Evolutionary conservation across 1,284 basidiomycete species (phyloP).

Genomic region (Tetrapyrgos nigripes): DNA sequence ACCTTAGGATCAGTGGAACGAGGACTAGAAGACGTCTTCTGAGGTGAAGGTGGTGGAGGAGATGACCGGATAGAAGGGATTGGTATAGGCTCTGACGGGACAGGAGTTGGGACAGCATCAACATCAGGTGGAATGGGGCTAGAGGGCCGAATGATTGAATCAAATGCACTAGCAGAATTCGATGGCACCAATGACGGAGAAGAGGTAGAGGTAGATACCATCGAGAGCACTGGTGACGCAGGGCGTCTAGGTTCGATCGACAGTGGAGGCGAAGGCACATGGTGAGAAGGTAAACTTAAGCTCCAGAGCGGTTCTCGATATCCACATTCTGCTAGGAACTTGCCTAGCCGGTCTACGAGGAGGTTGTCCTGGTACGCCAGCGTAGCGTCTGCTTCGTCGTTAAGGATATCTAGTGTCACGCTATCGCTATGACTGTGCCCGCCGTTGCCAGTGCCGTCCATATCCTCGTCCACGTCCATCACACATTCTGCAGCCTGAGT

Average conservation of each 20-base stretch:
- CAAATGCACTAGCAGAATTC: neutral
- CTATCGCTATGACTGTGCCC: slow-evolving; percentile 5
- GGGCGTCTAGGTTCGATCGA: slow-evolving; percentile 10
- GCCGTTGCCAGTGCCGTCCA: neutral
- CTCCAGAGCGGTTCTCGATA: slow-evolving; percentile 12
- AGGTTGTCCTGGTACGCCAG: slow-evolving; percentile 12
- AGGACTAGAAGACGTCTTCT: neutral
- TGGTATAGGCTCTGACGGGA: slow-evolving; percentile 5
- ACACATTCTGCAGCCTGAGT: neutral
- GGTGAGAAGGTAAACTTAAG: neutral
- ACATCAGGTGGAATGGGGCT: neutral
- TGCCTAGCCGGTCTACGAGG: slow-evolving; percentile 11
- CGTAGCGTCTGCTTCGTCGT: slow-evolving; percentile 5
- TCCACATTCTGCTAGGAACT: slow-evolving; percentile 12
- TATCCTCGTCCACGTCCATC: slow-evolving; percentile 9
- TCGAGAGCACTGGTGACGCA: slow-evolving; percentile 9
- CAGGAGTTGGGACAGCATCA: no score
- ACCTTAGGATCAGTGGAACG: slow-evolving; percentile 5
- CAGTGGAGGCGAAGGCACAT: neutral
- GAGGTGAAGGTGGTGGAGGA: slow-evolving; percentile 3
- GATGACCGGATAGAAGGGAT: neutral
- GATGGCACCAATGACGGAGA: neutral
- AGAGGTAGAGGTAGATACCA: neutral
- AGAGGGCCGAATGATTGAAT: neutral
- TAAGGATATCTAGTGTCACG: slow-evolving; percentile 14